Conservation (phyloP, 2,329 filamentous ascomycete species). For the Geoglossum cookeanum region DNA sequence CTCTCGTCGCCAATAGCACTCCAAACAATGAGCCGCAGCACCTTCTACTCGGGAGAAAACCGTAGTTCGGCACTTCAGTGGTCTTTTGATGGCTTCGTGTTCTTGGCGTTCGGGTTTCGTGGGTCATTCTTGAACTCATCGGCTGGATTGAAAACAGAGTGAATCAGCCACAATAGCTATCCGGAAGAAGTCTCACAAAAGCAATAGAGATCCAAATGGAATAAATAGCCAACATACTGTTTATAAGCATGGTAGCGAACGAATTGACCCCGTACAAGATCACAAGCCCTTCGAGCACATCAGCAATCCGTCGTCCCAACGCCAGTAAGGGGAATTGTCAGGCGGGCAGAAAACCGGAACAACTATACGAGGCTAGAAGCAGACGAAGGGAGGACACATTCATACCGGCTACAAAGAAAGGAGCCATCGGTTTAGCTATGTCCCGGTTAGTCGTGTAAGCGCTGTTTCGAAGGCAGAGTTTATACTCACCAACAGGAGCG, state of each 20-base stretch:
- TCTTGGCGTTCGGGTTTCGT: slow-evolving; percentile 45
- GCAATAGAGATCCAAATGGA: not conserved
- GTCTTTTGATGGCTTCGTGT: not conserved
- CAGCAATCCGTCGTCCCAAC: not conserved
- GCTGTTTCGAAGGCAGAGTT: not conserved
- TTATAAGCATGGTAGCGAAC: slow-evolving; percentile 55
- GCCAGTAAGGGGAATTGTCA: not conserved
- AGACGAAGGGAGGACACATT: not conserved
- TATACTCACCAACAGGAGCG: slow-evolving; percentile 27
- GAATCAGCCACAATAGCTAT: slow-evolving; percentile 9
- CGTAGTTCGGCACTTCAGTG: not conserved
- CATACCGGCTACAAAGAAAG: slow-evolving; percentile 87
- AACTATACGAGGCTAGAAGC: not conserved
- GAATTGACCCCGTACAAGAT: slow-evolving; percentile 87
- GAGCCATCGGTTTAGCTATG: slow-evolving; percentile 73
- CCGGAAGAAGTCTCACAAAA: slow-evolving; percentile 5
- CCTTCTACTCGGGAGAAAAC: not conserved
- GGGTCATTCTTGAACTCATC: slow-evolving; percentile 96
- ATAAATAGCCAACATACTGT: slow-evolving; percentile 38
- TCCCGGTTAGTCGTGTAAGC: not conserved
- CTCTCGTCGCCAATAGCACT: not conserved
- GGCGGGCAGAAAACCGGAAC: not conserved
- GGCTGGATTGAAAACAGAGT: slow-evolving; percentile 31
- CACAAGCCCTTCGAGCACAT: slow-evolving; percentile 43
- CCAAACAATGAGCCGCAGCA: not conserved